Conservation (phyloP, 2,329 filamentous ascomycete genomes). For the Pseudohalonectria lignicola region DNA sequence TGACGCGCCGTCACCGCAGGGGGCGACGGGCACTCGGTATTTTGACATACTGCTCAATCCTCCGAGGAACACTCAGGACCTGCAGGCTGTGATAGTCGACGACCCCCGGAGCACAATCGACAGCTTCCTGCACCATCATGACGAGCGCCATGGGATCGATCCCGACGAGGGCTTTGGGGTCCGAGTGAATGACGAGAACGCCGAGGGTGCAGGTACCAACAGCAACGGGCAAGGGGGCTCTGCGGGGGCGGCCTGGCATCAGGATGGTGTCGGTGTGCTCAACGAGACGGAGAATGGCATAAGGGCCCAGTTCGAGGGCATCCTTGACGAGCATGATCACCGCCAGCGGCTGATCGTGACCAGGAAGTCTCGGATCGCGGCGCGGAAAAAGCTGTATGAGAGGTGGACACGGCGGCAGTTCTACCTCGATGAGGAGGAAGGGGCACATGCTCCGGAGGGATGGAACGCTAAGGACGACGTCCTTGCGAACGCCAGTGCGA, state of each 20-base stretch:
- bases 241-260: background rate
- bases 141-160: background rate
- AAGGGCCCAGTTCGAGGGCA: too few species aligned
- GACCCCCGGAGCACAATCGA: slow-evolving; percentile 11
- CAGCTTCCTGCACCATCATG: slow-evolving; percentile 2
- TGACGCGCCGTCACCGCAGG: background rate
- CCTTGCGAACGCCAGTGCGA: slow-evolving; percentile 24
- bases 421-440: slow-evolving; percentile 80
- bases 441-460: slow-evolving; percentile 49
- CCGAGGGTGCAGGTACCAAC: background rate
- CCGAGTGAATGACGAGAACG: background rate
- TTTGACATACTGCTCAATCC: slow-evolving; percentile 33
- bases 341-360: slow-evolving; percentile 17
- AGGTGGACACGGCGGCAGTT: slow-evolving; percentile 70
- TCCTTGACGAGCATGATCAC: slow-evolving; percentile 4
- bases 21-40: slow-evolving; percentile 25
- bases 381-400: slow-evolving; percentile 48
- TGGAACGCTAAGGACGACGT: slow-evolving; percentile 53
- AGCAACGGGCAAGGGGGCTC: background rate
- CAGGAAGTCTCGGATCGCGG: slow-evolving; percentile 25
- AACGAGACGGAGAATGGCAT: too few species aligned
- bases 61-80: slow-evolving; percentile 28
- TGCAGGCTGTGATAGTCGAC: slow-evolving; percentile 21
- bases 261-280: too few species aligned
- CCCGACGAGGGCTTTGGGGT: background rate